These are phyloP conservation scores for Pseudopediastrum boryanum DNA, from an alignment of 139 green algal species.

Conservation along the genomic window DNA sequence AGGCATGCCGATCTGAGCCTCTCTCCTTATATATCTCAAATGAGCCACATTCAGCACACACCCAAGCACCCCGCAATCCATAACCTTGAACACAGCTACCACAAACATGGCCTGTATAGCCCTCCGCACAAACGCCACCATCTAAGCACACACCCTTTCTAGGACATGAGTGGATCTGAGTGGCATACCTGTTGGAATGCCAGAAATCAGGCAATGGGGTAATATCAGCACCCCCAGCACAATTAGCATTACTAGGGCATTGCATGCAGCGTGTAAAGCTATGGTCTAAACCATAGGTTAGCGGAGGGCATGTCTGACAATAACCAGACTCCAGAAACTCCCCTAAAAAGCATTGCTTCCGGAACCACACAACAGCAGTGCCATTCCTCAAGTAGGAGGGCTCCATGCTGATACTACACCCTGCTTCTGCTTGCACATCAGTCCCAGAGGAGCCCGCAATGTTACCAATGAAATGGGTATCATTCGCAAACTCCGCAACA, in stretches of 20 bases:
- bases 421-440: too few relatives aligned
- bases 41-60: neutral
- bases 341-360: neutral
- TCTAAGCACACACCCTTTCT: conserved; percentile 24
- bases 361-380: too few relatives aligned
- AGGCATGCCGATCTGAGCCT: too few relatives aligned
- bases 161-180: conserved; percentile 35
- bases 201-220: conserved; percentile 21
- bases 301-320: neutral
- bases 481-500: too few relatives aligned
- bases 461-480: too few relatives aligned
- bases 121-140: conserved; percentile 5
- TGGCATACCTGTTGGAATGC: conserved; percentile 35
- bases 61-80: neutral
- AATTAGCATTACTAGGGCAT: conserved; percentile 36
- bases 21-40: too few relatives aligned
- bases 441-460: too few relatives aligned
- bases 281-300: conserved; percentile 7
- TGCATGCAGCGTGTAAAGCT: conserved; percentile 8
- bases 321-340: neutral
- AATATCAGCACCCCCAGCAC: conserved; percentile 31
- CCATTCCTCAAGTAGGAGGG: too few relatives aligned
- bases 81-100: neutral
- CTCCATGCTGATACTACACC: too few relatives aligned
- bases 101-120: conserved; percentile 41